phyloP scores from a whole-genome alignment of 2,329 filamentous ascomycete species.

The Tolypocladium cylindrosporum region DNA sequence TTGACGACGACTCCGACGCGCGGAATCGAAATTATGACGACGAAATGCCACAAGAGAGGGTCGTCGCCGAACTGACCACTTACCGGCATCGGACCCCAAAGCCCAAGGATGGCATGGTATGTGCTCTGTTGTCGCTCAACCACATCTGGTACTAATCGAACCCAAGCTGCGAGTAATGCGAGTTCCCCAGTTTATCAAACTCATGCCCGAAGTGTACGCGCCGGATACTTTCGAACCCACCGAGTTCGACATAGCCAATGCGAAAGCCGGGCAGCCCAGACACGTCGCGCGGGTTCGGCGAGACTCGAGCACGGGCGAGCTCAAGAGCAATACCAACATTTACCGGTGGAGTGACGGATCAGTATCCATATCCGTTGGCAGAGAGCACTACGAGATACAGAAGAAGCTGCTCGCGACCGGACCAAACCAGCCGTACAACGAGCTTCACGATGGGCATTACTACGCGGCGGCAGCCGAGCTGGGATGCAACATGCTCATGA shows the following conservation, averaged over 20 bases:
- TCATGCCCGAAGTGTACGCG: constrained; percentile 59
- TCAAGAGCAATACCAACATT: constrained; percentile 67
- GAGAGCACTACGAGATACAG: constrained; percentile 65
- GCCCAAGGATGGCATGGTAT: constrained; percentile 59
- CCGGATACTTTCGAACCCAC: constrained; percentile 55
- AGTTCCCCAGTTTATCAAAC: constrained; percentile 61
- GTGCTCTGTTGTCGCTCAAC: constrained; percentile 8
- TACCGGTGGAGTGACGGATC: constrained; percentile 75
- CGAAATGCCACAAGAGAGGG: constrained; percentile 34
- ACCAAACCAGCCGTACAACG: constrained; percentile 49
- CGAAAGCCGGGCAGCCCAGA: constrained; percentile 44
- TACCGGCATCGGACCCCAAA: constrained; percentile 63
- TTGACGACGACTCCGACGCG: constrained; percentile 30
- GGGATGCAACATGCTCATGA: constrained; percentile 56
- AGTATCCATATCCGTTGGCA: constrained; percentile 63
- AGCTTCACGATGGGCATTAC: constrained; percentile 62
- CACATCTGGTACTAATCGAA: neutral
- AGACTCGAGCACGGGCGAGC: constrained; percentile 52
- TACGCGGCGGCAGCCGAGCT: constrained; percentile 66
- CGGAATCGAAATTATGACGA: constrained; percentile 28
- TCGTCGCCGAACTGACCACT: constrained; percentile 54
- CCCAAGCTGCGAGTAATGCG: constrained; percentile 57
- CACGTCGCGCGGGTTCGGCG: constrained; percentile 61
- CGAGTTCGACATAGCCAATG: constrained; percentile 43
- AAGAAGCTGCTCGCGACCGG: constrained; percentile 60